Evolutionary conservation across 2,329 filamentous ascomycete genomes (phyloP), one percentile per base, ranked within the genome.

Genomic region (Capronia coronata): DNA sequence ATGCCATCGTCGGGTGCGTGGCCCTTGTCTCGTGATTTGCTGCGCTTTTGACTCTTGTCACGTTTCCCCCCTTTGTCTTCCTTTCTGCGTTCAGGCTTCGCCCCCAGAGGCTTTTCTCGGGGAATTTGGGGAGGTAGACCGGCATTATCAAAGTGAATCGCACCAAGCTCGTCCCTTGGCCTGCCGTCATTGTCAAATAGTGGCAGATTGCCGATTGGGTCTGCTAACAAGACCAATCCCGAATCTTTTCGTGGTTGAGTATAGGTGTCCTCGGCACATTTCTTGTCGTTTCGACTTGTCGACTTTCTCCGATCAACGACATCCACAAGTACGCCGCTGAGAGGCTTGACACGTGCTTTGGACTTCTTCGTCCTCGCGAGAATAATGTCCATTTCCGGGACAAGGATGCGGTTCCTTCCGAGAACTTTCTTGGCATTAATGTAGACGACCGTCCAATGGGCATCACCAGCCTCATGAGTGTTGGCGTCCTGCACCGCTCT

Each of bases 71-170:
- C n/a, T 21, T 58, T 54, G 13, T 50, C 51, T 35, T 51, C 46
- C 40, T 53, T 48, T 30, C 51, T 49, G 22, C 38, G 32, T 38
- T 52, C 55, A 10, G 45, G 49, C 23, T 49, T 52, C n/a, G 54
- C 40, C 8, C 57, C 57, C 19, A 60, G 49, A n/a, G 57, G 57
- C 43, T 45, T 54, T 16, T 60, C 57, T 23, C 44, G 35, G 3
- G 51, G 47, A 27, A 58, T 60, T n/a, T 58, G 49, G 14, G 55
- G 54, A n/a, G 56, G 57, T 13, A 59, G 51, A 7, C 48, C 48
- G 14, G 51, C 48, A 40, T 51, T 53, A 18, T 49, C 48, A 44
- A 55, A 59, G 16, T 54, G 43, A 13, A 56, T 50, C 10, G 56
- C 50, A 11, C 57, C 57, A 14, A 49, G 39, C 10, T 56, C 47